Conservation (phyloP, 306 rosid species). For the Begonia loranthoides region DNA sequence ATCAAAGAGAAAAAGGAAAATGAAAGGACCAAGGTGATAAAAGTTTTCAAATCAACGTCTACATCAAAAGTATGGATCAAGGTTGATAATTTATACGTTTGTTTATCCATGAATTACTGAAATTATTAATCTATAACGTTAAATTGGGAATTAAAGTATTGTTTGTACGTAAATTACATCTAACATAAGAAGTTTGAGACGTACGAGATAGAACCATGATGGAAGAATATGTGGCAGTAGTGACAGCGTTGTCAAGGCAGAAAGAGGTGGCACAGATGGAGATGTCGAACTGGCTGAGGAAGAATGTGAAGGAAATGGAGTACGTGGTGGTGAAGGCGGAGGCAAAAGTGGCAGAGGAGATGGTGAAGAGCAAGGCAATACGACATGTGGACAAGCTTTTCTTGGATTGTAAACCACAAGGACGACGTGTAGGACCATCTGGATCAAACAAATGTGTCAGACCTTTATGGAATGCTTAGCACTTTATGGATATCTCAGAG, state of each 20-base stretch:
- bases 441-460: slow-evolving; percentile 11
- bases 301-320: slow-evolving; percentile 54
- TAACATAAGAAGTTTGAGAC: slow-evolving; percentile 44
- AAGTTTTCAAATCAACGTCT: too few relatives aligned
- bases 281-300: slow-evolving; percentile 45
- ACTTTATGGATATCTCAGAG: slow-evolving; percentile 46
- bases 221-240: too few relatives aligned
- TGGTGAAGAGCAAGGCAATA: slow-evolving; percentile 29
- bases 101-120: too few relatives aligned
- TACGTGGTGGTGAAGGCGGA: too few relatives aligned
- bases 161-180: too few relatives aligned
- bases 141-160: too few relatives aligned
- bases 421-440: slow-evolving; percentile 8
- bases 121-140: too few relatives aligned
- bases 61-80: too few relatives aligned
- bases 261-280: slow-evolving; percentile 16
- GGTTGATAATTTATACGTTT: too few relatives aligned
- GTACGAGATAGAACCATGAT: slow-evolving; percentile 26
- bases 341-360: slow-evolving; percentile 55
- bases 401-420: slow-evolving; percentile 55
- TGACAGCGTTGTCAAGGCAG: slow-evolving; percentile 2
- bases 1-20: too few relatives aligned
- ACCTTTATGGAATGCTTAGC: slow-evolving; percentile 73
- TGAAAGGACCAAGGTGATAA: too few relatives aligned
- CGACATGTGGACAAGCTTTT: slow-evolving; percentile 56